Evolutionary conservation across 352 stramenopile genomes (phyloP).

Genomic region (Blastocystis sp.): DNA sequence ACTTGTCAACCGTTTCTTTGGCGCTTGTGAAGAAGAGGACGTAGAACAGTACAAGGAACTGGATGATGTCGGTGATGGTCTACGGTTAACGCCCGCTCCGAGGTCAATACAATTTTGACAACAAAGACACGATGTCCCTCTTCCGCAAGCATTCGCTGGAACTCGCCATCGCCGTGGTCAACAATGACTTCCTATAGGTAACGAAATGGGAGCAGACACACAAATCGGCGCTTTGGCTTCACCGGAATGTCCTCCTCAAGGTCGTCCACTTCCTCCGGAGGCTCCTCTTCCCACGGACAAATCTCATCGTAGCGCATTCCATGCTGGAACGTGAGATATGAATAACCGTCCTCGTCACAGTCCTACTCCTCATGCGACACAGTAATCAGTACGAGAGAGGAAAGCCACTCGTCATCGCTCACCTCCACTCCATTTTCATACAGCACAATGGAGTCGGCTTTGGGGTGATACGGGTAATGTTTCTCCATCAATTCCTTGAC

Average conservation of each 20-base stretch:
- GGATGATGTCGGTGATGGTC: conserved; percentile 10
- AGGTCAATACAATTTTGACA: not conserved
- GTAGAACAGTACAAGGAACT: conserved; percentile 26
- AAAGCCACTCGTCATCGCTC: not conserved
- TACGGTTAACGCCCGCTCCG: not conserved
- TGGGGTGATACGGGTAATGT: not conserved
- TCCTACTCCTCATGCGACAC: not conserved
- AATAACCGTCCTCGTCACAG: not conserved
- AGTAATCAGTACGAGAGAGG: not conserved
- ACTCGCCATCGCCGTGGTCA: not conserved
- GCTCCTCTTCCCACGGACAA: not conserved
- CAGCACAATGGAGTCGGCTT: not conserved
- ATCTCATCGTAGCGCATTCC: not conserved
- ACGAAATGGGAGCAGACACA: not conserved
- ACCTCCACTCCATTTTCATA: not conserved
- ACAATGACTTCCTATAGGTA: not conserved
- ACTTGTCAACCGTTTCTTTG: conserved; percentile 7
- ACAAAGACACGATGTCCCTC: not conserved
- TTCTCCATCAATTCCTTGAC: not conserved
- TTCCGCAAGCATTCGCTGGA: not conserved
- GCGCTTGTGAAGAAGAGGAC: conserved; percentile 9
- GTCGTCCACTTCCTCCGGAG: not conserved
- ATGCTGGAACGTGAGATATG: not conserved
- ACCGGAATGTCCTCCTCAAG: not conserved
- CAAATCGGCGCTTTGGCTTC: not conserved